Evolutionary conservation across 768 basidiomycete species (phyloP).

Genomic region (Leccinum rimulosum): DNA sequence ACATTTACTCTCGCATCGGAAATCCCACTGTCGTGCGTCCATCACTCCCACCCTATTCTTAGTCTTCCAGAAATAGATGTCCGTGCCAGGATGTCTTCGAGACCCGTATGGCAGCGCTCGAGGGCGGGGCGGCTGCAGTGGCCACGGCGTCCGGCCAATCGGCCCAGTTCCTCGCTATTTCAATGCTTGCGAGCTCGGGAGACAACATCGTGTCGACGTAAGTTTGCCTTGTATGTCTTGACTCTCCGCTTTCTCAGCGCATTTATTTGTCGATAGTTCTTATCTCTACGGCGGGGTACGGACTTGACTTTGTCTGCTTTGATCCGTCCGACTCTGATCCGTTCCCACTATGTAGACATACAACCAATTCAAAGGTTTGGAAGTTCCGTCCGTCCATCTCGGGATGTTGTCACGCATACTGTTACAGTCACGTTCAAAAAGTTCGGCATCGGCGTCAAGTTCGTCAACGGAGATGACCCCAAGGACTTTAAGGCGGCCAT

Average conservation of each 20-base stretch:
- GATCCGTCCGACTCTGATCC: neutral
- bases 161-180: conserved; percentile 61
- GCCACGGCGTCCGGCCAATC: conserved; percentile 57
- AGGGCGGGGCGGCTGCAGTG: conserved; percentile 60
- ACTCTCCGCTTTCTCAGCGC: neutral
- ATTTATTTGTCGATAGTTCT: conserved; percentile 30
- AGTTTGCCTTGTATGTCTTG: conserved; percentile 10
- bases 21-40: conserved; percentile 54
- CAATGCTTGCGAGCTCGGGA: conserved; percentile 48
- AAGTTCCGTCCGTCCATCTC: neutral
- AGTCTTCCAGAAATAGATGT: neutral
- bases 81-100: conserved; percentile 58
- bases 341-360: conserved; percentile 43
- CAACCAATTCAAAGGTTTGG: conserved; percentile 59
- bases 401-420: neutral
- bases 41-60: neutral
- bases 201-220: conserved; percentile 68
- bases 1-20: conserved; percentile 54
- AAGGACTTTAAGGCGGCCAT: conserved; percentile 50
- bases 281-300: conserved; percentile 60
- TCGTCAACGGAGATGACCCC: conserved; percentile 47
- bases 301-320: neutral
- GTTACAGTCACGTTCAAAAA: conserved; percentile 50
- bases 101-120: conserved; percentile 60
- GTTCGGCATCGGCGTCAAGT: conserved; percentile 53